These are phyloP conservation scores for Mycena crocata DNA, from an alignment of 768 basidiomycete species.

Conservation along the genomic window DNA sequence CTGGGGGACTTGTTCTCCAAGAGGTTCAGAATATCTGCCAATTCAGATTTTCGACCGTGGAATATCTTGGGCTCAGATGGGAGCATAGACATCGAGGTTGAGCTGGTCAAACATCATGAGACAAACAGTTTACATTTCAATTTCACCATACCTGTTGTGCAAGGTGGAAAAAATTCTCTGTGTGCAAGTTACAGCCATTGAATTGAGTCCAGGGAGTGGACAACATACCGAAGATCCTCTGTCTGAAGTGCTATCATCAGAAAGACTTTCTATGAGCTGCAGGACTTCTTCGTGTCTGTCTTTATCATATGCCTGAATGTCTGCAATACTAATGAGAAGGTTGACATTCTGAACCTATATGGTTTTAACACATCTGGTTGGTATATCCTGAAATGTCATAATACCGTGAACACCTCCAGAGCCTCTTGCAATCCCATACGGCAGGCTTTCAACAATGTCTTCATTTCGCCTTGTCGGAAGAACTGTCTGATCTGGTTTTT, in stretches of 20 bases:
- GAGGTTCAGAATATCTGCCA: background rate
- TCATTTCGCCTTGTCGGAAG: background rate
- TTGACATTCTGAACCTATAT: background rate
- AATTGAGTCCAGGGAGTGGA: background rate
- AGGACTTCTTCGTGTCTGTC: slow-evolving; percentile 4
- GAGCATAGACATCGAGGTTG: background rate
- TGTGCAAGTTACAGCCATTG: background rate
- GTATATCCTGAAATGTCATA: too few species aligned
- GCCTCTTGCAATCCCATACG: background rate
- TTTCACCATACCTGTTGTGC: background rate
- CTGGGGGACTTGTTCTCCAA: background rate
- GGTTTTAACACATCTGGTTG: background rate
- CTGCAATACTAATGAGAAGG: too few species aligned
- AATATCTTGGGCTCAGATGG: slow-evolving; percentile 1
- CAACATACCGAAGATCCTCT: background rate
- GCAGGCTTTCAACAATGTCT: background rate
- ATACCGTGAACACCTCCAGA: background rate
- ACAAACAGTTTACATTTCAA: background rate
- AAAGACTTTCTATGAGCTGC: background rate
- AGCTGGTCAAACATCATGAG: background rate
- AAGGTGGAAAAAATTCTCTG: background rate
- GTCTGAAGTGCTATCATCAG: background rate
- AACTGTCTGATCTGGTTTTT: too few species aligned
- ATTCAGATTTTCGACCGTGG: too few species aligned
- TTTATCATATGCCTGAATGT: background rate